phyloP scores from a whole-genome alignment of 1,284 basidiomycete species.

The Athelia psychrophila region DNA sequence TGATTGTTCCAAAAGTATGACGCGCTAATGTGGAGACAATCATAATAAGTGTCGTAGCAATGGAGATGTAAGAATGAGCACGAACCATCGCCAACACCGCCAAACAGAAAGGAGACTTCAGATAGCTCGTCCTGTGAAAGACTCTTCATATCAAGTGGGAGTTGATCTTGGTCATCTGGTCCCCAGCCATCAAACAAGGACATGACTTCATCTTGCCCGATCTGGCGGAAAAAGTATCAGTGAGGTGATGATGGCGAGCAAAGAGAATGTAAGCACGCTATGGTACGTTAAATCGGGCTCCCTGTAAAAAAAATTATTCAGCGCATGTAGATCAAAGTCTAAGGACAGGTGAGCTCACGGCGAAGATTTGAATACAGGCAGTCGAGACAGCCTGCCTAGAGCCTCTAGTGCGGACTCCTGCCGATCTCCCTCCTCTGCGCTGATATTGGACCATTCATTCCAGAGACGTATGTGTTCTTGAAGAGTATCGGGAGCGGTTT shows the following conservation, averaged over 20 bases:
- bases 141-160: neutral
- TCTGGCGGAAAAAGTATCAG: neutral
- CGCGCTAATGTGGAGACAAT: slow-evolving; percentile 5
- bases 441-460: neutral
- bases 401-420: neutral
- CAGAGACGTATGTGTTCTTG: neutral
- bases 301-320: neutral
- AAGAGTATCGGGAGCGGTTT: neutral
- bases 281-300: neutral
- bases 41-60: neutral
- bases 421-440: neutral
- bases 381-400: slow-evolving; percentile 2
- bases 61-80: neutral
- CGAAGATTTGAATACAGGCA: slow-evolving; percentile 8
- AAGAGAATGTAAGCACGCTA: neutral
- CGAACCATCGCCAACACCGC: slow-evolving; percentile 19
- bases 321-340: neutral
- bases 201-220: neutral
- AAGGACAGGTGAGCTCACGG: slow-evolving; percentile 8
- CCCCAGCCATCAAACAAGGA: neutral
- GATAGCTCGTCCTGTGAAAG: neutral
- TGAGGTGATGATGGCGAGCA: neutral
- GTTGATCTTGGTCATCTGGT: neutral
- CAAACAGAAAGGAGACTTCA: neutral
- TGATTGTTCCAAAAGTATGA: slow-evolving; percentile 17